These are phyloP conservation scores for Pythium volutum DNA, from an alignment of 352 stramenopile species.

Conservation along the genomic window DNA sequence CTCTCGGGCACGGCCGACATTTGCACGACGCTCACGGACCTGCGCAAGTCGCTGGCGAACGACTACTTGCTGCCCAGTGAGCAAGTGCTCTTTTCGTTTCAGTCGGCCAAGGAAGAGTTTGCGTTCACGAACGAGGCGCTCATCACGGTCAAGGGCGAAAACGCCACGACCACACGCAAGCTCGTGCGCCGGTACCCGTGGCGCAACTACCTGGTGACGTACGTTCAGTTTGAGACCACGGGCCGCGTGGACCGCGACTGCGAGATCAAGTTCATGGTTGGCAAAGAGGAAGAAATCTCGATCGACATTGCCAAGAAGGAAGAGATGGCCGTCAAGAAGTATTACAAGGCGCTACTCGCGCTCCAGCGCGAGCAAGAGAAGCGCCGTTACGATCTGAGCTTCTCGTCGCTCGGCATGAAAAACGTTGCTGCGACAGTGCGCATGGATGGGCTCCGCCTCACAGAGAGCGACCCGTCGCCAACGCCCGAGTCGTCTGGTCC, in stretches of 20 bases:
- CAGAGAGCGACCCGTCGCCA: conserved; percentile 23
- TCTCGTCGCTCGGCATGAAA: conserved; percentile 35
- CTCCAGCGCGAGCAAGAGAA: conserved; percentile 38
- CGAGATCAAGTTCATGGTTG: conserved; percentile 58
- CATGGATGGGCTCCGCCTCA: conserved; percentile 17
- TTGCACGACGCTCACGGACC: conserved; percentile 30
- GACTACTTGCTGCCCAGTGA: conserved; percentile 54
- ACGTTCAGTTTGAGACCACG: conserved; percentile 47
- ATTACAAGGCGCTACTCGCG: conserved; percentile 58
- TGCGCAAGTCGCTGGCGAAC: conserved; percentile 37
- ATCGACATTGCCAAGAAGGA: conserved; percentile 53
- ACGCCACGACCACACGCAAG: conserved; percentile 47
- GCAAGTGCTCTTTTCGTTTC: conserved; percentile 47
- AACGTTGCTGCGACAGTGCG: conserved; percentile 36
- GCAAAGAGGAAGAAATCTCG: conserved; percentile 36
- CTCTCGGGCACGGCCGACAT: conserved; percentile 22
- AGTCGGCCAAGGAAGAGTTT: conserved; percentile 58
- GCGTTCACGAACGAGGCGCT: conserved; percentile 62
- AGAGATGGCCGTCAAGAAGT: conserved; percentile 25
- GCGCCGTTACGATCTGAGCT: conserved; percentile 41
- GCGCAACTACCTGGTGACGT: conserved; percentile 37
- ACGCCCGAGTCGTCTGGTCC: conserved; percentile 20
- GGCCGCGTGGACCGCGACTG: conserved; percentile 49
- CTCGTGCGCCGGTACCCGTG: conserved; percentile 26
- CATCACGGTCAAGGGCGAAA: conserved; percentile 36